A percentile compares a stretch with the other conserved stretches of the same genome.
Evolutionary conservation across 2,329 filamentous ascomycete species (phyloP).

Genomic region (Epichloe brachyelytri): DNA sequence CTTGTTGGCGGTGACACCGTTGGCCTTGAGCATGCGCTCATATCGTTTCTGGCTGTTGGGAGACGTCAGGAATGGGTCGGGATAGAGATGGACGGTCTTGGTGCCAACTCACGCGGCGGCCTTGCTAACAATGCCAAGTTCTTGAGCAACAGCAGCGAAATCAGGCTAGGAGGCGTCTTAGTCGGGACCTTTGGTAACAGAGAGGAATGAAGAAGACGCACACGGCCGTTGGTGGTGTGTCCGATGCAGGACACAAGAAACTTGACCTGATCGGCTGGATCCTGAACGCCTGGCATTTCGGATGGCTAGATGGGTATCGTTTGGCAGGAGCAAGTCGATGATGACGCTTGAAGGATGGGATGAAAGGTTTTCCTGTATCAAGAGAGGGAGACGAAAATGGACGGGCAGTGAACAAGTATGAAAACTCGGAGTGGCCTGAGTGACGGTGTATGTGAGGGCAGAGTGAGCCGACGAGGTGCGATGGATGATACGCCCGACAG

Average conservation of each 20-base stretch:
- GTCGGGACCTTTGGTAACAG: not conserved
- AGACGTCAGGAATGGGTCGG: not conserved
- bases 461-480: not conserved
- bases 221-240: conserved; percentile 46
- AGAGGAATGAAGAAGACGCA: conserved; percentile 18
- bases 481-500: not conserved
- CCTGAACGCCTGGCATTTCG: conserved; percentile 16
- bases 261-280: conserved; percentile 44
- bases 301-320: not conserved
- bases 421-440: not conserved
- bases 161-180: conserved; percentile 37
- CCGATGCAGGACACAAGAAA: conserved; percentile 56
- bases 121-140: conserved; percentile 50
- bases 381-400: not conserved
- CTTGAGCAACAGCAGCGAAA: conserved; percentile 49
- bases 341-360: not conserved
- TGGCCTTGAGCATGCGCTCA: conserved; percentile 49
- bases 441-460: not conserved
- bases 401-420: not conserved
- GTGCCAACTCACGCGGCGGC: conserved; percentile 52
- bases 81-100: not conserved
- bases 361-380: not conserved
- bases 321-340: not conserved
- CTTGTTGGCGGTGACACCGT: conserved; percentile 28
- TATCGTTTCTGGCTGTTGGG: conserved; percentile 49